Percentiles rank a stretch among this genome's conserved stretches.
Conservation (phyloP, 805 yeast genomes). For the Kodamaea sagamina region DNA sequence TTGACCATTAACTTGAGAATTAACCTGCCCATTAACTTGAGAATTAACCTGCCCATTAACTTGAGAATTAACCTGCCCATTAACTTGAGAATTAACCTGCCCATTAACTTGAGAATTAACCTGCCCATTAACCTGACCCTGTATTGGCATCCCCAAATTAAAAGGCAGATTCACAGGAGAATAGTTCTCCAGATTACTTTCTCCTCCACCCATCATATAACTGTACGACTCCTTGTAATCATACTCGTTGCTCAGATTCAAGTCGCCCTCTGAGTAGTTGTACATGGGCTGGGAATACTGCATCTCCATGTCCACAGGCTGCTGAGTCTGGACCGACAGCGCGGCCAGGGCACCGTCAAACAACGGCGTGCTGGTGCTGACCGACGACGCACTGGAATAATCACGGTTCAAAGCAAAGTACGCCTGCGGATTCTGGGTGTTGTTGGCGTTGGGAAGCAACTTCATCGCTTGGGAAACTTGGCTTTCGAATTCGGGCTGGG, state of each 20-base stretch:
- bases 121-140: too few species aligned
- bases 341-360: constrained; percentile 1
- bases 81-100: too few species aligned
- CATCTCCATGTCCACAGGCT: constrained; percentile 5
- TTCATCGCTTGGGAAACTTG: constrained; percentile 4
- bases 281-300: constrained; percentile 1
- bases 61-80: too few species aligned
- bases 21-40: too few species aligned
- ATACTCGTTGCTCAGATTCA: constrained; percentile 11
- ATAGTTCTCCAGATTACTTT: constrained; percentile 10
- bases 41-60: too few species aligned
- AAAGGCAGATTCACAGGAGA: constrained; percentile 13
- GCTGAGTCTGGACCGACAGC: constrained; percentile 4
- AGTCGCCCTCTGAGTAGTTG: constrained; percentile 2
- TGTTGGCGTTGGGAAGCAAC: constrained; percentile 6
- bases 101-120: too few species aligned
- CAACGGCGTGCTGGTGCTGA: constrained; percentile 5
- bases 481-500: constrained; percentile 2
- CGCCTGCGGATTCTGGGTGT: constrained; percentile 1
- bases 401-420: constrained; percentile 6
- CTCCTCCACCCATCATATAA: constrained; percentile 11
- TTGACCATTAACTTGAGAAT: too few species aligned
- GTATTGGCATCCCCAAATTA: constrained; percentile 6
- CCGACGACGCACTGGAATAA: background rate
- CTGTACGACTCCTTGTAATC: constrained; percentile 18